Percentiles rank a stretch among this genome's conserved stretches.
Evolutionary conservation across 768 basidiomycete species (phyloP).

Genomic region (Collybia nuda): DNA sequence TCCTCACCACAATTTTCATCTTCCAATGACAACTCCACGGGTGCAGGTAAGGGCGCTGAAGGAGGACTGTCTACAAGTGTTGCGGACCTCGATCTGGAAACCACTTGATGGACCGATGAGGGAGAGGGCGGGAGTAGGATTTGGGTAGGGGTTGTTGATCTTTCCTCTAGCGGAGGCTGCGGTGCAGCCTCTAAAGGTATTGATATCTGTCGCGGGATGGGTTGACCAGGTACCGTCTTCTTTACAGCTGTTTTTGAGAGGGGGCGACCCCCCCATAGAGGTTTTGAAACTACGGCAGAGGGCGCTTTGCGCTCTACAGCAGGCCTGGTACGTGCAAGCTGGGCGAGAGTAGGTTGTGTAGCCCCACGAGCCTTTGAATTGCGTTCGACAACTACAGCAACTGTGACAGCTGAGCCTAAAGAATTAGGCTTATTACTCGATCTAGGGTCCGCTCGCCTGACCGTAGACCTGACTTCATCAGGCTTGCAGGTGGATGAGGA

Average conservation of each 20-base stretch:
- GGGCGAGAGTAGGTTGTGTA: slow-evolving; percentile 25
- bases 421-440: neutral
- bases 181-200: too few species aligned
- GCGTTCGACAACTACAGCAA: slow-evolving; percentile 1
- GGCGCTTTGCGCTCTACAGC: slow-evolving; percentile 11
- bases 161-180: neutral
- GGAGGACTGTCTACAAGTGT: neutral
- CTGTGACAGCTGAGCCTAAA: slow-evolving; percentile 2
- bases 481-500: too few species aligned
- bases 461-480: too few species aligned
- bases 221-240: neutral
- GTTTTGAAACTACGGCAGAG: slow-evolving; percentile 6
- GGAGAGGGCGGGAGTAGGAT: slow-evolving; percentile 39
- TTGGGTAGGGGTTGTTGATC: slow-evolving; percentile 27
- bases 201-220: neutral
- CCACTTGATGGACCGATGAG: slow-evolving; percentile 2
- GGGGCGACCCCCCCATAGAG: slow-evolving; percentile 3
- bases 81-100: neutral
- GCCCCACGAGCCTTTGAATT: slow-evolving; percentile 11
- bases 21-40: neutral
- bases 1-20: neutral
- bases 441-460: neutral
- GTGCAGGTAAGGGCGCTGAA: neutral
- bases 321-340: slow-evolving; percentile 23
- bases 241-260: slow-evolving; percentile 3